Conservation (phyloP, 2,329 filamentous ascomycete genomes). For the Penicillium brasilianum region DNA sequence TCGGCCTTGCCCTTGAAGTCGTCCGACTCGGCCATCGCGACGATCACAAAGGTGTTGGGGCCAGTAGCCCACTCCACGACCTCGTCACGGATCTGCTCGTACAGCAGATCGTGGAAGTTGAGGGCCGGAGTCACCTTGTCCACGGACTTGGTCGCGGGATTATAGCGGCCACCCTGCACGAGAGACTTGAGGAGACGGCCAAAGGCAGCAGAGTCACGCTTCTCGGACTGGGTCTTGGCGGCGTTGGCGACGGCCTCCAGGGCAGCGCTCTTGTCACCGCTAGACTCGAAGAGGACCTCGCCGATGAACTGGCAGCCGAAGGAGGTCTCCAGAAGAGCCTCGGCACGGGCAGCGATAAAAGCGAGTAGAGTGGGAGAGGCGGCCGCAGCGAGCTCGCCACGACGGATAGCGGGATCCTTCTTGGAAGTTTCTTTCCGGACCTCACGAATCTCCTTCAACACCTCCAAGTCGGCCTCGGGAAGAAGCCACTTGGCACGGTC, state of each 20-base stretch:
- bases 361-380: constrained; percentile 77
- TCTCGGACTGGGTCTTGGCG: constrained; percentile 49
- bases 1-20: constrained; percentile 71
- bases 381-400: constrained; percentile 74
- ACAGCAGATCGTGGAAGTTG: constrained; percentile 81
- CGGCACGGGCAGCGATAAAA: constrained; percentile 70
- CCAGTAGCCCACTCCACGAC: constrained; percentile 85
- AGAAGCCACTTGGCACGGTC: constrained; percentile 66
- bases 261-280: constrained; percentile 76
- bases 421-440: constrained; percentile 87
- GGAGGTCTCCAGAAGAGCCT: constrained; percentile 71
- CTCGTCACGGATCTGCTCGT: constrained; percentile 75
- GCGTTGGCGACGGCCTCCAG: constrained; percentile 66
- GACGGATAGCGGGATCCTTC: constrained; percentile 79
- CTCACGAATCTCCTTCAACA: constrained; percentile 77
- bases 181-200: constrained; percentile 90
- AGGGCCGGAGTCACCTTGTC: constrained; percentile 75
- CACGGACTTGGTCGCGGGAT: constrained; percentile 72
- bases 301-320: constrained; percentile 87
- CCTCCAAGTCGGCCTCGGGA: constrained; percentile 66
- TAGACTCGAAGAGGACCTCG: constrained; percentile 77
- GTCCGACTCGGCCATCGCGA: constrained; percentile 77
- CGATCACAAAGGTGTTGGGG: constrained; percentile 81
- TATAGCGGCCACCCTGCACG: constrained; percentile 86
- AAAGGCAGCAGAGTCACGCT: constrained; percentile 68